Evolutionary conservation across 805 yeast species (phyloP).

Genomic region (Lachancea waltii): DNA sequence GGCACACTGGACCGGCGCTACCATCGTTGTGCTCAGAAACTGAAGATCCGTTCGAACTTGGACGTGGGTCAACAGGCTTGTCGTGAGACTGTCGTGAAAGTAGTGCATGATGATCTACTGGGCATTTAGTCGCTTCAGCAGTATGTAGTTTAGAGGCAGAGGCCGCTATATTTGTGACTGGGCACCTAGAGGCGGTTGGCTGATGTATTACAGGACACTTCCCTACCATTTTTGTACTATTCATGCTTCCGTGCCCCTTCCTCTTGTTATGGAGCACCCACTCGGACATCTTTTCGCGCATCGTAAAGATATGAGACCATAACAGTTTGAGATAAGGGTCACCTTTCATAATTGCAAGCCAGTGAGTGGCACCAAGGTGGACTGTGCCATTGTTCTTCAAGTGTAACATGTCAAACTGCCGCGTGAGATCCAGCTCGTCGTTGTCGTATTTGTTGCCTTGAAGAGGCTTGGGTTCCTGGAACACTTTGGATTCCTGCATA

Average conservation of each 20-base stretch:
- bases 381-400: conserved; percentile 38
- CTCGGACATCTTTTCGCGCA: conserved; percentile 34
- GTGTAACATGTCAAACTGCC: conserved; percentile 41
- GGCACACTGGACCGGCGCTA: not conserved
- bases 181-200: conserved; percentile 9
- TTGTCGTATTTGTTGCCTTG: conserved; percentile 22
- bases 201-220: conserved; percentile 25
- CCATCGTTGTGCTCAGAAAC: not conserved
- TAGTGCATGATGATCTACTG: conserved; percentile 20
- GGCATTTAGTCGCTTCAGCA: conserved; percentile 10
- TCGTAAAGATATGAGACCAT: conserved; percentile 44
- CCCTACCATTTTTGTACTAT: conserved; percentile 4
- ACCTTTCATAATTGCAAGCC: conserved; percentile 54
- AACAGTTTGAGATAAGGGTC: conserved; percentile 49
- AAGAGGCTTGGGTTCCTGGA: conserved; percentile 6
- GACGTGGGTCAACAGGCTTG: not conserved
- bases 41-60: not conserved
- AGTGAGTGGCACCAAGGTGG: conserved; percentile 47
- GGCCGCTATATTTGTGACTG: conserved; percentile 2
- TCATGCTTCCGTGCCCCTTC: conserved; percentile 3
- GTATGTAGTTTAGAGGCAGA: not conserved
- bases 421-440: conserved; percentile 35
- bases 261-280: conserved; percentile 29
- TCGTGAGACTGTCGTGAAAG: conserved; percentile 6
- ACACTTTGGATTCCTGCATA: not conserved